A percentile compares a stretch with the other conserved stretches of the same genome.
Evolutionary conservation across 495 filamentous ascomycete genomes (phyloP).

Genomic region (Xylaria nigripes): DNA sequence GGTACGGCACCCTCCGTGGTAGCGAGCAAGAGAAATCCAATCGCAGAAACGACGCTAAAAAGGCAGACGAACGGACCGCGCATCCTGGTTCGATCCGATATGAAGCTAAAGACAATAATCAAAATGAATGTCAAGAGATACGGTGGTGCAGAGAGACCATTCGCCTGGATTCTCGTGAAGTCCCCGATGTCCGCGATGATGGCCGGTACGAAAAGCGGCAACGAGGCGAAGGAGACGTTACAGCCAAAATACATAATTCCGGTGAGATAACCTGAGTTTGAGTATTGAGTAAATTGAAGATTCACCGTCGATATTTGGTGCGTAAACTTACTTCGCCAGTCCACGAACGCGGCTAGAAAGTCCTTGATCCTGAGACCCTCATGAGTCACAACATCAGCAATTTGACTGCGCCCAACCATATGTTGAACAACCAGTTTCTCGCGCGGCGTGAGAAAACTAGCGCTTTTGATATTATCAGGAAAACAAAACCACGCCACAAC

Average conservation of each 20-base stretch:
- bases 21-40: conserved; percentile 27
- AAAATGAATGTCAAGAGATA: conserved; percentile 48
- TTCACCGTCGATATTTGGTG: background rate
- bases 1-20: conserved; percentile 17
- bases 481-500: conserved; percentile 60
- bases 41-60: conserved; percentile 33
- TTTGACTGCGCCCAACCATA: conserved; percentile 17
- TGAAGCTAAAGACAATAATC: conserved; percentile 42
- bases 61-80: conserved; percentile 45
- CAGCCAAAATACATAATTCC: conserved; percentile 49
- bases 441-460: conserved; percentile 23
- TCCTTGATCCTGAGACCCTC: conserved; percentile 19
- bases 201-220: conserved; percentile 53
- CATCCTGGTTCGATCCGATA: conserved; percentile 41
- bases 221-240: conserved; percentile 52
- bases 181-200: conserved; percentile 46
- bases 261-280: conserved; percentile 13
- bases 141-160: conserved; percentile 51
- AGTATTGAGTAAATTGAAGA: background rate
- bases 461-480: conserved; percentile 31
- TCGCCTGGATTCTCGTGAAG: conserved; percentile 23
- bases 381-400: conserved; percentile 17
- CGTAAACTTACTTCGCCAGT: conserved; percentile 18
- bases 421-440: conserved; percentile 19
- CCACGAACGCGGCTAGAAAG: conserved; percentile 14